Evolutionary conservation across 2,329 filamentous ascomycete genomes (phyloP), one percentile per base, ranked within the genome.

Genomic region (Seiridium unicorne): DNA sequence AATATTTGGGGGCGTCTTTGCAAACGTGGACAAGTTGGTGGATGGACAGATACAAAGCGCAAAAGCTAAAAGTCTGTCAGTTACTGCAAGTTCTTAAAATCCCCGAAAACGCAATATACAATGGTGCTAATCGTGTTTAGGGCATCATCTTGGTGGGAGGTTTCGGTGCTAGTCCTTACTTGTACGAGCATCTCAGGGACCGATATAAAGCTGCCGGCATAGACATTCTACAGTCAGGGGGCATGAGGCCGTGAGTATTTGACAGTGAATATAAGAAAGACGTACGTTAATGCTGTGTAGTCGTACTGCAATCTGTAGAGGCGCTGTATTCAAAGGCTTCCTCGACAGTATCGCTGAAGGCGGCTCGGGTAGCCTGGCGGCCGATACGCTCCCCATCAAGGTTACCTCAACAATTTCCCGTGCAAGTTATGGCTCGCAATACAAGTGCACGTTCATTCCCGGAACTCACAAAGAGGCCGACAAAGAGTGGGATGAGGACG

Each of bases 91-190:
- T 48, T 8, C 26, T 13, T 6, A 6, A 6, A 48, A 48, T 5
- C 10, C 6, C 11, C 6, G 44, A 48, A 13, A 48, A n/a, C n/a
- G n/a, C n/a, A n/a, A n/a, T n/a, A n/a, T n/a, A 48, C 18, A 31
- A 8, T 18, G n/a, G 7, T 42, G 36, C 51, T 55, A 13, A 55
- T 31, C 13, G 4, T 31, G 38, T 9, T 35, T 31, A 57, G 55
- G 56, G 46, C 35, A 58, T 58, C 18, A 58, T 58, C 10, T 35
- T 58, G 4, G 56, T 58, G 1, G 56, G 46, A 4, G 56, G 56
- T 1, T 11, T 58, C n/a, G 56, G 46, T 1, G 32, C 13, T 18
- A 58, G 46, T 13, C 46, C 56, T 4, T 44, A 51, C 36, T 26
- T 58, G 10, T 58, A 58, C 46, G 36, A 58, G 8, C 31, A 51